Evolutionary conservation across 208 protist species (phyloP).

Genomic region (Trichomonas gallinae): DNA sequence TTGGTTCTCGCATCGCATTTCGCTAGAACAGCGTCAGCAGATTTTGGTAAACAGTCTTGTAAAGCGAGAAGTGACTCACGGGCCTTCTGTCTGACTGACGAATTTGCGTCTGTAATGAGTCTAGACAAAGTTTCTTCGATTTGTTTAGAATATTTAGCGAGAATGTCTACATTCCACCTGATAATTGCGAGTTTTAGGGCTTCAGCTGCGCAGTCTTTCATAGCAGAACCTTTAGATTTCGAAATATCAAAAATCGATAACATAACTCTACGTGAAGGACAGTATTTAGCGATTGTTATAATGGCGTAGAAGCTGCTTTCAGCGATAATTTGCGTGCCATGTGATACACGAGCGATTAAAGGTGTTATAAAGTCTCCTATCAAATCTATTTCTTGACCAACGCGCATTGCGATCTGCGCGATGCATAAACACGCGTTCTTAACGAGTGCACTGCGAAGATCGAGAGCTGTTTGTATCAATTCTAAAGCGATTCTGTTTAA

Average conservation of each 20-base stretch:
- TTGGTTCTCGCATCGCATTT: not conserved
- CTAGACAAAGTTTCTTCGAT: not conserved
- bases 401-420: not conserved
- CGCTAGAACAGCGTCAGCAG: not conserved
- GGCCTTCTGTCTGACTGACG: not conserved
- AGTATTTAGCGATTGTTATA: not conserved
- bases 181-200: not conserved
- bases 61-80: not conserved
- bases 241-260: not conserved
- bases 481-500: not conserved
- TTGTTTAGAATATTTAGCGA: not conserved
- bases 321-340: not conserved
- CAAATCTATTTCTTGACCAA: not conserved
- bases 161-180: not conserved
- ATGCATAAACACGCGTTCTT: not conserved
- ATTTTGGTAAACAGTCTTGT: not conserved
- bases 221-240: not conserved
- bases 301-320: not conserved
- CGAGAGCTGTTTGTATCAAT: not conserved
- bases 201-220: not conserved
- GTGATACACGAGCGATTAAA: not conserved
- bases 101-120: not conserved
- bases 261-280: not conserved
- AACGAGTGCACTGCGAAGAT: not conserved
- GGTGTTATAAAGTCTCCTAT: not conserved